phyloP scores from a whole-genome alignment of 116 monocot species.

The Posidonia oceanica region DNA sequence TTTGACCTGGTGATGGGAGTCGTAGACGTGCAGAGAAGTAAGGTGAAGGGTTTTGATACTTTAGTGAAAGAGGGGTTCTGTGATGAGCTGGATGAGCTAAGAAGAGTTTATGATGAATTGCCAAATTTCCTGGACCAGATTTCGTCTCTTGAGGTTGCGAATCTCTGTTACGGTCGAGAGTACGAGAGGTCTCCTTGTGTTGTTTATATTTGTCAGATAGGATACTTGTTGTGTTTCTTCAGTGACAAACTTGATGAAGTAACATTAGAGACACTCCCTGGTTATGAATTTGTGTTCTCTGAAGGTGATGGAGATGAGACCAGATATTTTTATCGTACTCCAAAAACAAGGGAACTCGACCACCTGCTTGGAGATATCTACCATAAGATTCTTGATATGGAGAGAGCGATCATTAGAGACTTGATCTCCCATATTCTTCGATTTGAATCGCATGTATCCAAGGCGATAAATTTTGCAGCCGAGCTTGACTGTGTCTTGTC shows the following conservation, averaged over 20 bases:
- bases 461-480: conserved; percentile 82
- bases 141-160: conserved; percentile 56
- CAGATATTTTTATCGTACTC: conserved; percentile 82
- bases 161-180: conserved; percentile 29
- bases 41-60: conserved; percentile 88
- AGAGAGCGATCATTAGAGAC: conserved; percentile 88
- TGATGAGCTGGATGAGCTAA: conserved; percentile 96
- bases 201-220: conserved; percentile 95
- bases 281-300: conserved; percentile 94
- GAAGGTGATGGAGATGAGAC: conserved; percentile 66
- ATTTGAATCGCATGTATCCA: conserved; percentile 53
- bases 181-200: conserved; percentile 51
- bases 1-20: conserved; percentile 89
- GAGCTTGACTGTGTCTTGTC: conserved; percentile 96
- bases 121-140: conserved; percentile 50
- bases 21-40: conserved; percentile 66
- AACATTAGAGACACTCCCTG: conserved; percentile 39
- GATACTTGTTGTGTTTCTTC: conserved; percentile 85
- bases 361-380: conserved; percentile 94
- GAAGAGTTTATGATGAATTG: conserved; percentile 77
- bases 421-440: conserved; percentile 69
- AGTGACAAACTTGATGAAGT: conserved; percentile 58
- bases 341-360: conserved; percentile 89
- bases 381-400: conserved; percentile 99
- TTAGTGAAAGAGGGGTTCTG: conserved; percentile 89